Conservation (phyloP, 257 asterid species). For the Datura wrightii region DNA sequence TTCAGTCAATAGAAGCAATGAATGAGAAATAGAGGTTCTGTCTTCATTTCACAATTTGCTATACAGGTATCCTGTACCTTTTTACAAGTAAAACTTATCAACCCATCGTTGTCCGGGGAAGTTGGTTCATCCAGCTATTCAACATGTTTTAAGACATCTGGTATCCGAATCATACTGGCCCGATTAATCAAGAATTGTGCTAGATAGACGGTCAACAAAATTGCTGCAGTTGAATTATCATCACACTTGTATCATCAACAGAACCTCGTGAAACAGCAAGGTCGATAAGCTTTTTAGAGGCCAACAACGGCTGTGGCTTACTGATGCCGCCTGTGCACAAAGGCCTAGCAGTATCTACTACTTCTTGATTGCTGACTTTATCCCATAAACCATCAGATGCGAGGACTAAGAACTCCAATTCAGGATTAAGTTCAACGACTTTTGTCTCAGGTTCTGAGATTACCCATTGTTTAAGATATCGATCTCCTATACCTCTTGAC, state of each 20-base stretch:
- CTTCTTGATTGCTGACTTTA: conserved; percentile 91
- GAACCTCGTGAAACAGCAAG: conserved; percentile 80
- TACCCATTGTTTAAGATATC: conserved; percentile 83
- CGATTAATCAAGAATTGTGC: no score
- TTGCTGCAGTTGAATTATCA: conserved; percentile 59
- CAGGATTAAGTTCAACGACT: conserved; percentile 51
- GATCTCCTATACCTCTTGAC: conserved; percentile 87
- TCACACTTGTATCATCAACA: conserved; percentile 71
- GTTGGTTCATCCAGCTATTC: background rate
- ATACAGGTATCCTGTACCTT: background rate
- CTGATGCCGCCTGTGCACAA: conserved; percentile 45
- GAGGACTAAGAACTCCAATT: conserved; percentile 76
- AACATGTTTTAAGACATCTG: background rate
- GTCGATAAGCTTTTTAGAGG: conserved; percentile 70
- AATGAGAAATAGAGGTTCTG: background rate
- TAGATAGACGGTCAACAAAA: conserved; percentile 26
- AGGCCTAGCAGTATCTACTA: conserved; percentile 63
- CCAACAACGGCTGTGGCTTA: conserved; percentile 53
- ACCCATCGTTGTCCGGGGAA: background rate
- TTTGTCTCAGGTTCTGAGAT: conserved; percentile 80
- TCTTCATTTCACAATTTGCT: background rate
- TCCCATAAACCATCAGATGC: conserved; percentile 99
- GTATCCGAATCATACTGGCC: background rate
- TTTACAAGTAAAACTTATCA: background rate
- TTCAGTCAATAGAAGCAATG: background rate